Percentiles rank a stretch among this genome's conserved stretches.
These are phyloP conservation scores for Aaosphaeria arxii DNA, from an alignment of 2,329 filamentous ascomycete species.

Conservation along the genomic window DNA sequence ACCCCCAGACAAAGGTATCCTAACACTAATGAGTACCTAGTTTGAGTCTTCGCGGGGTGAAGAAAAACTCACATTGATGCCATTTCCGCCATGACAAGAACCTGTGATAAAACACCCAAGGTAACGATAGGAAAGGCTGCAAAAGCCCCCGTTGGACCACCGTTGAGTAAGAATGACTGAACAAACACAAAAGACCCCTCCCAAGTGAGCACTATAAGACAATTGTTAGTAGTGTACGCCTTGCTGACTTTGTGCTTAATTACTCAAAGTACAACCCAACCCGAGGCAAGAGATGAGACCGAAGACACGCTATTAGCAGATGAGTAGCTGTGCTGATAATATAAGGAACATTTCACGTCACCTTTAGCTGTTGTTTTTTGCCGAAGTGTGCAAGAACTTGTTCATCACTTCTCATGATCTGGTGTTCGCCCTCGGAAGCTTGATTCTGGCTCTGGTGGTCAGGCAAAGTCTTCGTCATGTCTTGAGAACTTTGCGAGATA, in stretches of 20 bases:
- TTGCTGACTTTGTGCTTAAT: not conserved
- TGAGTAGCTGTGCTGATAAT: too few relatives aligned
- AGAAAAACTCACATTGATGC: conserved; percentile 6
- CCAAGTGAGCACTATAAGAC: conserved; percentile 3
- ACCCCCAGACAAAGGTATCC: conserved; percentile 47
- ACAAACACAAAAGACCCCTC: conserved; percentile 1
- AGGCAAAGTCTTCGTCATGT: not conserved
- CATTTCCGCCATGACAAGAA: conserved; percentile 8
- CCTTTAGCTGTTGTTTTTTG: conserved; percentile 1
- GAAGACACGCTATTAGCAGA: conserved; percentile 3
- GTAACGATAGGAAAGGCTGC: conserved; percentile 6
- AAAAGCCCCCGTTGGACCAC: conserved; percentile 6
- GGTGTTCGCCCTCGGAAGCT: not conserved
- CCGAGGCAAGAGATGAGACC: conserved; percentile 4
- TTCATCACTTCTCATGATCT: conserved; percentile 4
- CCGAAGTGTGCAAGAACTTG: conserved; percentile 6
- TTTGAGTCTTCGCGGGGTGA: too few relatives aligned
- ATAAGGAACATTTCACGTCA: too few relatives aligned
- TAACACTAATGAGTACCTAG: conserved; percentile 2
- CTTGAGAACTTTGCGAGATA: not conserved
- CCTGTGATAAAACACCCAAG: conserved; percentile 4
- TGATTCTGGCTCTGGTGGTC: not conserved
- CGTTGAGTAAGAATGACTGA: conserved; percentile 1
- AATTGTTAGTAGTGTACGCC: too few relatives aligned
- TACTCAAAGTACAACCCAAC: conserved; percentile 5